phyloP scores from a whole-genome alignment of 768 basidiomycete species.

The Boletus tylopilopsis region DNA sequence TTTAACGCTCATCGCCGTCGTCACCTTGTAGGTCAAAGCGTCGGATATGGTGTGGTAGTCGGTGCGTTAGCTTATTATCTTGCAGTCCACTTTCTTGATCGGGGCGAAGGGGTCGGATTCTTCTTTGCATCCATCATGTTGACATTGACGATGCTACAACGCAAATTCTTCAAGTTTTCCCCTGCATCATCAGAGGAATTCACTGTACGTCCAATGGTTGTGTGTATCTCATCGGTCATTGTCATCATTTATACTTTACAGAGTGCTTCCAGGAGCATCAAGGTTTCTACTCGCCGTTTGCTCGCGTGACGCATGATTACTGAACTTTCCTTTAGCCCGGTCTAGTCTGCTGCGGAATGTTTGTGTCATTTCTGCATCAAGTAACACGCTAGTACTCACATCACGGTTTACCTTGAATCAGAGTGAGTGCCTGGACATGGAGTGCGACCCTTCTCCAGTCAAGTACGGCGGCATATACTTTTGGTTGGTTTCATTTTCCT shows the following conservation, averaged over 20 bases:
- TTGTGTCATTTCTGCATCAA: conserved; percentile 6
- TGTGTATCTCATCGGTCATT: not conserved
- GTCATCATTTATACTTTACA: conserved; percentile 8
- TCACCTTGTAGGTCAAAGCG: conserved; percentile 36
- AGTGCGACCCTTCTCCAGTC: conserved; percentile 54
- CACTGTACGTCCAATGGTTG: conserved; percentile 36
- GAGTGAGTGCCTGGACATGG: conserved; percentile 56
- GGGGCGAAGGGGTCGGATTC: conserved; percentile 42
- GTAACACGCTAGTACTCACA: not conserved
- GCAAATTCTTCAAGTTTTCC: conserved; percentile 31
- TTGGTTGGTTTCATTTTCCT: conserved; percentile 27
- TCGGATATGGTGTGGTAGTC: conserved; percentile 49
- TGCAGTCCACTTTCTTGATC: not conserved
- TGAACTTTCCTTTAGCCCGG: conserved; percentile 35
- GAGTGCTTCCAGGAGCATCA: conserved; percentile 46
- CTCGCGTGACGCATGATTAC: not conserved
- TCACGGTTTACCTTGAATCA: conserved; percentile 5
- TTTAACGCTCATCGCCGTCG: not conserved
- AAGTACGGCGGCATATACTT: conserved; percentile 49
- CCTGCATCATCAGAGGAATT: conserved; percentile 48
- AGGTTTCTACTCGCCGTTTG: conserved; percentile 24
- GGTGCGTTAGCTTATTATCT: conserved; percentile 27
- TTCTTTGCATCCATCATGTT: conserved; percentile 49
- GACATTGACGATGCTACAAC: conserved; percentile 42
- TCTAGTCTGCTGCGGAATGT: conserved; percentile 49